Conservation (phyloP, 73 alveolate genomes). For the Blepharisma japonicum region DNA sequence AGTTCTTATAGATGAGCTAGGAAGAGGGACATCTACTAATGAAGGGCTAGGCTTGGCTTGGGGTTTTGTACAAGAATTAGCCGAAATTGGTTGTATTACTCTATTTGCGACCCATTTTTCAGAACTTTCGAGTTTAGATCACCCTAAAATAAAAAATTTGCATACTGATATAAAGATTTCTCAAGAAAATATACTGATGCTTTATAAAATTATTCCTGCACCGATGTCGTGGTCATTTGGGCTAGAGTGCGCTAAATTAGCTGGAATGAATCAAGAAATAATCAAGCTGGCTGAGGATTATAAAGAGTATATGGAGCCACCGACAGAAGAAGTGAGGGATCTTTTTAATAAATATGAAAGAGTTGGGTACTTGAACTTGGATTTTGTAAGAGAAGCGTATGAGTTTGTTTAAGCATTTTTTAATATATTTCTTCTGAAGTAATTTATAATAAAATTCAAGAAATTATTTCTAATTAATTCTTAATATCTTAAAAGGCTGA, state of each 20-base stretch:
- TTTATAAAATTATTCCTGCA: slow-evolving; percentile 44
- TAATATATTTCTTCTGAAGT: too few relatives aligned
- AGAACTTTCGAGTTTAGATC: slow-evolving; percentile 86
- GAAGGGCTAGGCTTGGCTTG: slow-evolving; percentile 64
- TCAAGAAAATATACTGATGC: slow-evolving; percentile 45
- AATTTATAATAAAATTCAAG: too few relatives aligned
- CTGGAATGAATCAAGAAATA: slow-evolving; percentile 52
- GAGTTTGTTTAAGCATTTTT: too few relatives aligned
- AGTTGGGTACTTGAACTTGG: too few relatives aligned
- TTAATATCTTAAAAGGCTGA: too few relatives aligned
- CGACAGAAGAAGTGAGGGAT: neutral
- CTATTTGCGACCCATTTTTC: slow-evolving; percentile 97
- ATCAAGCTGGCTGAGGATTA: slow-evolving; percentile 43
- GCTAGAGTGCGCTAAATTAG: slow-evolving; percentile 34
- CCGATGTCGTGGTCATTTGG: slow-evolving; percentile 48
- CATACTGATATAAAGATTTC: slow-evolving; percentile 64
- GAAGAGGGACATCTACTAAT: slow-evolving; percentile 97
- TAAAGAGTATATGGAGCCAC: slow-evolving; percentile 35
- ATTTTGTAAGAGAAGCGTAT: too few relatives aligned
- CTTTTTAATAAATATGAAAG: neutral
- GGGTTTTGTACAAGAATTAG: slow-evolving; percentile 68
- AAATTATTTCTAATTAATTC: too few relatives aligned
- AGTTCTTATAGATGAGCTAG: slow-evolving; percentile 94
- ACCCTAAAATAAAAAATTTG: slow-evolving; percentile 71
- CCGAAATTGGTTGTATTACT: slow-evolving; percentile 82